Evolutionary conservation across 1,284 basidiomycete species (phyloP).

Genomic region (Coniophora puteana): DNA sequence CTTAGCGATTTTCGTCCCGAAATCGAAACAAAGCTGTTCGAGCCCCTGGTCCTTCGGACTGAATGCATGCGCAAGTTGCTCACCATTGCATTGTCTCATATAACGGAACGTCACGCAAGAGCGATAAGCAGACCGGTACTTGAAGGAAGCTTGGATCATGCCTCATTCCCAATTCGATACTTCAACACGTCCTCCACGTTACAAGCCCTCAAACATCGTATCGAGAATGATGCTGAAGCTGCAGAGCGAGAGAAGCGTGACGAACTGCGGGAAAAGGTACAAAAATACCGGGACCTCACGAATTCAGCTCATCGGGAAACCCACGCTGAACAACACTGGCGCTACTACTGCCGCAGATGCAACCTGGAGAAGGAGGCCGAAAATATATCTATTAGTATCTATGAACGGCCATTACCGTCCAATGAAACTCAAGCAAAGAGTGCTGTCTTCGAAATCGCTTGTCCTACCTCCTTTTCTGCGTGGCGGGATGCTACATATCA

Average conservation of each 20-base stretch:
- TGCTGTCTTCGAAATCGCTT: constrained; percentile 42
- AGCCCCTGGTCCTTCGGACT: constrained; percentile 35
- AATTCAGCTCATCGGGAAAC: too few species aligned
- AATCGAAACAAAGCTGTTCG: constrained; percentile 32
- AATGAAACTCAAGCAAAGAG: constrained; percentile 18
- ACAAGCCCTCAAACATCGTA: constrained; percentile 21
- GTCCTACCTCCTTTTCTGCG: constrained; percentile 34
- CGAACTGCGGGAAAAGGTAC: constrained; percentile 21
- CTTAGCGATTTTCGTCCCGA: constrained; percentile 43
- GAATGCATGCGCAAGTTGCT: too few species aligned
- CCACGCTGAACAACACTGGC: background rate
- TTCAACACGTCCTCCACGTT: constrained; percentile 18
- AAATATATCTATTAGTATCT: constrained; percentile 30
- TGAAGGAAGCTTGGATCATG: background rate
- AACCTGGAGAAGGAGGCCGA: constrained; percentile 14
- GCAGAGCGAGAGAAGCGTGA: constrained; percentile 14
- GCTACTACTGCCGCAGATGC: constrained; percentile 37
- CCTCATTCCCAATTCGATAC: constrained; percentile 28
- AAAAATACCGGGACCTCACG: too few species aligned
- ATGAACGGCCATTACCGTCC: constrained; percentile 49
- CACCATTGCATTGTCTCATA: constrained; percentile 22
- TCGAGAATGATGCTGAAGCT: constrained; percentile 21
- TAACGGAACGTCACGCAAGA: constrained; percentile 21
- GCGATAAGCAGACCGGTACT: constrained; percentile 20
- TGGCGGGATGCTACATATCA: constrained; percentile 42